Percentiles rank a stretch among this genome's conserved stretches.
Evolutionary conservation across 1,139 yeast genomes (phyloP).

Genomic region (Tardiomyces blankii): DNA sequence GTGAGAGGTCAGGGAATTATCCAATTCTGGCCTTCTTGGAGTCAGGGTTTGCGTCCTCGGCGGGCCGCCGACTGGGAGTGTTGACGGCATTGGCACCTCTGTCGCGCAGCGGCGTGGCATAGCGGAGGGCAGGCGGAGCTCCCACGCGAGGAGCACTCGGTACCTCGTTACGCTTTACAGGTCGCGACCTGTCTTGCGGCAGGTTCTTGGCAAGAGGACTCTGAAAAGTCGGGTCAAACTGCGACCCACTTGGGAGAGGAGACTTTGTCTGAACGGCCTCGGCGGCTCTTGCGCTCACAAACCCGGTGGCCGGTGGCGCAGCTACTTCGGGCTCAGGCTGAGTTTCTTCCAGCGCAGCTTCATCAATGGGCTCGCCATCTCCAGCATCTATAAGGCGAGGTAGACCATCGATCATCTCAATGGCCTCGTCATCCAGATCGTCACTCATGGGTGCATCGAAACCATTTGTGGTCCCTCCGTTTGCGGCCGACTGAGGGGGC

Average conservation of each 20-base stretch:
- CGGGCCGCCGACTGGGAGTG: background rate
- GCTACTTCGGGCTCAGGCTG: conserved; percentile 3
- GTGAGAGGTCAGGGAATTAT: too few species aligned
- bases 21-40: too few species aligned
- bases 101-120: background rate
- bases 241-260: conserved; percentile 26
- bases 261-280: conserved; percentile 33
- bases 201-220: conserved; percentile 25
- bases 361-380: background rate
- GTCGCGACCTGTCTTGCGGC: background rate
- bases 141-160: background rate
- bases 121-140: background rate
- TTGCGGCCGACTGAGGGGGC: background rate
- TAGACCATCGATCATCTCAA: conserved; percentile 9
- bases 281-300: conserved; percentile 52
- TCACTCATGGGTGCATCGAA: conserved; percentile 6
- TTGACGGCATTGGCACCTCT: background rate
- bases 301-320: conserved; percentile 24
- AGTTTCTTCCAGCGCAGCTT: background rate
- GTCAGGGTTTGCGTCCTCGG: background rate
- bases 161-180: background rate
- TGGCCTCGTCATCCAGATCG: conserved; percentile 11
- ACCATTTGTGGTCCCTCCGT: conserved; percentile 2
- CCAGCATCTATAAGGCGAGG: conserved; percentile 5
- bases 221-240: conserved; percentile 37